Percentiles rank a stretch among this genome's conserved stretches.
Conservation (phyloP, 306 rosid genomes). For the Prunus davidiana region DNA sequence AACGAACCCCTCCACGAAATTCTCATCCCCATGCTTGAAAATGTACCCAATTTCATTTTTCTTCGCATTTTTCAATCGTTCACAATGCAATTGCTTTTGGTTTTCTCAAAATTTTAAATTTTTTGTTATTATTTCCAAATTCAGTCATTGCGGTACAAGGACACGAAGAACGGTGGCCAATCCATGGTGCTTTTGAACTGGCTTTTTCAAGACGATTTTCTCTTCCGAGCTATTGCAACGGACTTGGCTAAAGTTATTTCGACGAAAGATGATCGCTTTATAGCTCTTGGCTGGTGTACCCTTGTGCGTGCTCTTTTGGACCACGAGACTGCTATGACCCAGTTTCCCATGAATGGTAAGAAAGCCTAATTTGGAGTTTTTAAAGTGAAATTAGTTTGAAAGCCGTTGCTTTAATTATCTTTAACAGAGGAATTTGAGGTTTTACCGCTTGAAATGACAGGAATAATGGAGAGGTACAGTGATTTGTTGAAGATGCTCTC, state of each 20-base stretch:
- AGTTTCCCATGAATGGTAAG: conserved; percentile 51
- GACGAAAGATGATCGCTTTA: conserved; percentile 60
- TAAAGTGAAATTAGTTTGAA: neutral
- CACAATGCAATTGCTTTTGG: neutral
- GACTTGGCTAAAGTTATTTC: conserved; percentile 49
- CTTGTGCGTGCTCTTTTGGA: conserved; percentile 63
- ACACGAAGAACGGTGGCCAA: conserved; percentile 62
- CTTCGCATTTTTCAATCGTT: neutral
- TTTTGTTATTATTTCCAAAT: neutral
- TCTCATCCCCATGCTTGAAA: conserved; percentile 70
- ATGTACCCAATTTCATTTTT: conserved; percentile 28
- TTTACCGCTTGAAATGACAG: conserved; percentile 32
- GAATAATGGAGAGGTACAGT: conserved; percentile 56
- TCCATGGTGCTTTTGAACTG: conserved; percentile 65
- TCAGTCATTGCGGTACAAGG: conserved; percentile 61
- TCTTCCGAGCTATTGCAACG: conserved; percentile 47
- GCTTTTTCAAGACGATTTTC: conserved; percentile 69
- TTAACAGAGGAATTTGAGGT: neutral
- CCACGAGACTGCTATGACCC: conserved; percentile 39
- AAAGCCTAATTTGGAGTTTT: neutral
- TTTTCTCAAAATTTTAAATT: neutral
- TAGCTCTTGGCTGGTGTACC: conserved; percentile 81
- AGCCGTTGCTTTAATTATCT: neutral
- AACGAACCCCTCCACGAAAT: conserved; percentile 41
- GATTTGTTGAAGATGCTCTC: conserved; percentile 60